Conservation (phyloP, 176 grass and related monocot genomes). For the Oryza officinalis region DNA sequence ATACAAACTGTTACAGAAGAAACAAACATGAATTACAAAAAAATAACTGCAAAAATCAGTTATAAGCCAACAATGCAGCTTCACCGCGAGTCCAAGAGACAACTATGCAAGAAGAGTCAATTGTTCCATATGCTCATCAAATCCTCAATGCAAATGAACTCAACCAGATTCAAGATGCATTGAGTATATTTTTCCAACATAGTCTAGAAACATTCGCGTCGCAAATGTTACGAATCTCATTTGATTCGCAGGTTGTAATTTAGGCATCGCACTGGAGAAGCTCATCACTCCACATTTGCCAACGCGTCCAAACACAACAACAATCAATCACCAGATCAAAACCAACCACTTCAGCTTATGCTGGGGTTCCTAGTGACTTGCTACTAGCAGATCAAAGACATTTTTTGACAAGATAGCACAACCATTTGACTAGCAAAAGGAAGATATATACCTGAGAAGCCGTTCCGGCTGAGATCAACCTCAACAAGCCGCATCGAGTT, state of each 20-base stretch:
- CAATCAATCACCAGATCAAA: slow-evolving; percentile 1
- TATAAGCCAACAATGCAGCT: not conserved
- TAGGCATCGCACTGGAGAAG: not conserved
- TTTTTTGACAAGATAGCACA: not conserved
- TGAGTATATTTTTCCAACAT: slow-evolving; percentile 2
- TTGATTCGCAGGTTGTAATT: not conserved
- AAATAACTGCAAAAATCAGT: not conserved
- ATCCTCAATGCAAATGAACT: slow-evolving; percentile 31
- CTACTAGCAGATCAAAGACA: slow-evolving; percentile 1
- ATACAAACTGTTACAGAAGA: not conserved
- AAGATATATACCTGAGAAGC: slow-evolving; percentile 73
- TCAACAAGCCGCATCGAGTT: slow-evolving; percentile 71
- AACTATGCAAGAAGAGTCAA: not conserved
- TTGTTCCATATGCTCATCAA: not conserved
- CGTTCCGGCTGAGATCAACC: slow-evolving; percentile 92
- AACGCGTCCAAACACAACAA: slow-evolving; percentile 7
- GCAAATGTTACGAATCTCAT: not conserved
- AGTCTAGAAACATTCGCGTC: slow-evolving; percentile 1
- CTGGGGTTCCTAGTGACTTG: not conserved
- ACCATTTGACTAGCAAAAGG: slow-evolving; percentile 11
- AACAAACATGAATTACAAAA: not conserved
- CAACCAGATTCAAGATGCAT: slow-evolving; percentile 28
- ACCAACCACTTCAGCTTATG: not conserved
- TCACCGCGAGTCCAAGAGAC: not conserved
- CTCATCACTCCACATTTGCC: slow-evolving; percentile 9